Percentiles rank a stretch among this genome's conserved stretches.
Evolutionary conservation across 78 protist genomes (phyloP).

Genomic region (Dictyostelium discoideum): DNA sequence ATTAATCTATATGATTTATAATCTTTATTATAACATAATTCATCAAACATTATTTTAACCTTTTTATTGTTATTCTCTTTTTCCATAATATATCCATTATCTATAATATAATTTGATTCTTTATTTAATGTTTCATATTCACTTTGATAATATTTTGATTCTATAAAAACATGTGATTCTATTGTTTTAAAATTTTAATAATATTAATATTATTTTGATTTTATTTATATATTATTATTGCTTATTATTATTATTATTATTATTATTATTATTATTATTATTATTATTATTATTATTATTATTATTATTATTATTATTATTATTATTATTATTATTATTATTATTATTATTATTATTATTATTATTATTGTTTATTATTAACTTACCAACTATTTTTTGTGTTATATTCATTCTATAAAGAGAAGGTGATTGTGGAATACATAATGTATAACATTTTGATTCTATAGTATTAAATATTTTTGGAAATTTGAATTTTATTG

Average conservation of each 20-base stretch:
- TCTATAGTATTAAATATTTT: slow-evolving; percentile 34
- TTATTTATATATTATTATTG: no score
- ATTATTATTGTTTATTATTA: no score
- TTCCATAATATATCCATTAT: slow-evolving; percentile 15
- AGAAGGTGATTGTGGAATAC: slow-evolving; percentile 65
- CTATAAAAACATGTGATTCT: slow-evolving; percentile 72
- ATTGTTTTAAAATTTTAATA: background rate
- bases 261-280: no score
- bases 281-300: no score
- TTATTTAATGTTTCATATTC: slow-evolving; percentile 58
- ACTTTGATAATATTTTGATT: slow-evolving; percentile 60
- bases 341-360: no score
- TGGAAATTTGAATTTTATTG: slow-evolving; percentile 41
- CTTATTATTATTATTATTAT: no score
- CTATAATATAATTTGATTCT: slow-evolving; percentile 39
- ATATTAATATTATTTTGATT: no score
- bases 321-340: no score
- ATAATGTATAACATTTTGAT: slow-evolving; percentile 46
- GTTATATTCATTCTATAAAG: slow-evolving; percentile 62
- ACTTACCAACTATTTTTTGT: slow-evolving; percentile 48
- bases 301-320: no score
- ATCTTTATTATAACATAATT: slow-evolving; percentile 69
- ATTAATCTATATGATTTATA: slow-evolving; percentile 49
- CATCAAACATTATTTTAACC: slow-evolving; percentile 60
- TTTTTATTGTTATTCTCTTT: slow-evolving; percentile 18